Evolutionary conservation across 2,329 filamentous ascomycete genomes (phyloP).

Genomic region (Aspergillus transmontanensis): DNA sequence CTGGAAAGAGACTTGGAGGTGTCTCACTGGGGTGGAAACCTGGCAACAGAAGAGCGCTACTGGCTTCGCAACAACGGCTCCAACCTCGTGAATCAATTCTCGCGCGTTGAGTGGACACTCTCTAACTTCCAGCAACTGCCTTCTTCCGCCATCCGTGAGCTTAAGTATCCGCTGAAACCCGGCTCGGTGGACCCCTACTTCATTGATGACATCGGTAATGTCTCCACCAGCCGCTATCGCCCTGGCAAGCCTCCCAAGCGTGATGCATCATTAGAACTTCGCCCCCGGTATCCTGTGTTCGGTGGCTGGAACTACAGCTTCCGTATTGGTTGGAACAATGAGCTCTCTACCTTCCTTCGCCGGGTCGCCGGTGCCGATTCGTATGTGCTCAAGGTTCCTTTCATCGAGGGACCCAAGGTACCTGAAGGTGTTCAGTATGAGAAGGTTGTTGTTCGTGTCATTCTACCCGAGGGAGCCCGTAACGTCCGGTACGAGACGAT

Average conservation of each 20-base stretch:
- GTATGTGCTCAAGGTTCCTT: slow-evolving; percentile 88
- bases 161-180: slow-evolving; percentile 76
- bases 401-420: slow-evolving; percentile 89
- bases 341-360: slow-evolving; percentile 76
- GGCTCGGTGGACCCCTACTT: slow-evolving; percentile 90
- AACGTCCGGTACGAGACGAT: slow-evolving; percentile 66
- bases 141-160: slow-evolving; percentile 75
- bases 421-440: slow-evolving; percentile 84
- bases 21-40: slow-evolving; percentile 96
- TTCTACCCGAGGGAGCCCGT: slow-evolving; percentile 89
- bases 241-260: slow-evolving; percentile 62
- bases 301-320: slow-evolving; percentile 99
- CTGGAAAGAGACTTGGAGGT: slow-evolving; percentile 93
- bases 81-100: slow-evolving; percentile 72
- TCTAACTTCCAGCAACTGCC: slow-evolving; percentile 74
- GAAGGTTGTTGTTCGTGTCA: slow-evolving; percentile 74
- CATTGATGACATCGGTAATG: slow-evolving; percentile 93
- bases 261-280: slow-evolving; percentile 83
- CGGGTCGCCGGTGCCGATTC: slow-evolving; percentile 61
- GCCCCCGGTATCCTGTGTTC: slow-evolving; percentile 94
- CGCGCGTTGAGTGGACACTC: slow-evolving; percentile 74
- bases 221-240: slow-evolving; percentile 89
- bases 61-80: slow-evolving; percentile 85
- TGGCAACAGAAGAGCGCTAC: slow-evolving; percentile 93
- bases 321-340: slow-evolving; percentile 91